Conservation (phyloP, 768 basidiomycete genomes). For the Panaeolus papilionaceus region DNA sequence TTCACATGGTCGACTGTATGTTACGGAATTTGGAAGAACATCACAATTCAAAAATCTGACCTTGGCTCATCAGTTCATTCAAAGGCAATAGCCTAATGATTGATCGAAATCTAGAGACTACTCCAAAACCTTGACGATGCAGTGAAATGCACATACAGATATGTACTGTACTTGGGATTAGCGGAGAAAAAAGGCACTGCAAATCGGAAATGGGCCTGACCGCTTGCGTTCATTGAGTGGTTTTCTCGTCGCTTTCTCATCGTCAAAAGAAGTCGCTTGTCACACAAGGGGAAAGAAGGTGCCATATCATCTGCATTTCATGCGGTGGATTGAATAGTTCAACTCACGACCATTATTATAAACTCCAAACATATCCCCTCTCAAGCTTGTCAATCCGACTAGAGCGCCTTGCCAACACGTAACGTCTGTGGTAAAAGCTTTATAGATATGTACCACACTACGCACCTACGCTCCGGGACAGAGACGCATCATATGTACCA, state of each 20-base stretch:
- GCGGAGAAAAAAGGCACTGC: neutral
- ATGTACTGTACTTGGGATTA: constrained; percentile 3
- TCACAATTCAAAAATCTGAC: constrained; percentile 1
- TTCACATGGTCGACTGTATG: constrained; percentile 7
- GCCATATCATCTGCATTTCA: constrained; percentile 55
- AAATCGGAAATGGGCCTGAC: neutral
- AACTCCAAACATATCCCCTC: constrained; percentile 26
- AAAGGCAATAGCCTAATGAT: neutral
- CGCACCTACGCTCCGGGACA: constrained; percentile 61
- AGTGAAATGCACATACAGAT: neutral
- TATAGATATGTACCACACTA: constrained; percentile 45
- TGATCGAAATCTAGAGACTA: neutral
- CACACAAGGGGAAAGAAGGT: constrained; percentile 31
- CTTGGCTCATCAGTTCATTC: constrained; percentile 3
- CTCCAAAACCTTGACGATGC: neutral
- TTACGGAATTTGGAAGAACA: neutral
- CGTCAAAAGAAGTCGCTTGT: constrained; percentile 19
- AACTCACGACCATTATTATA: constrained; percentile 55
- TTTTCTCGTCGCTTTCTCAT: constrained; percentile 16
- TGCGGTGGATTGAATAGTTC: constrained; percentile 52
- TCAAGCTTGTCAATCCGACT: constrained; percentile 30
- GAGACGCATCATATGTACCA: constrained; percentile 37
- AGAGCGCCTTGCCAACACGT: constrained; percentile 30
- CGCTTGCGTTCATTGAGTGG: constrained; percentile 5
- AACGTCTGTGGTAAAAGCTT: constrained; percentile 28